phyloP scores from a whole-genome alignment of 2,329 filamentous ascomycete species.

The Trichoderma citrinoviride region DNA sequence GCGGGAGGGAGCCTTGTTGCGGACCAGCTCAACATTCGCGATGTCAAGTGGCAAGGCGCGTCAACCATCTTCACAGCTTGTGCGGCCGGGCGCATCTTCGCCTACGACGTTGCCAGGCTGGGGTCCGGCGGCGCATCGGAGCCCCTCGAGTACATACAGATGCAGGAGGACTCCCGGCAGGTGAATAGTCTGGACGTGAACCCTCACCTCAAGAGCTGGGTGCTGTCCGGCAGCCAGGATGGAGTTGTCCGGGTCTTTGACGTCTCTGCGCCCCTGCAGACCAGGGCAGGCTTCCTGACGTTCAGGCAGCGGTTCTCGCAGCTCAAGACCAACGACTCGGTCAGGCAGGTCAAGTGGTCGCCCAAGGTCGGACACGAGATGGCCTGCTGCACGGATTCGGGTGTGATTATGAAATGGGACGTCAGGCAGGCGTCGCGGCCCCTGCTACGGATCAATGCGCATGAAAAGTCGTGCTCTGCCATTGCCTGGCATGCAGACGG shows the following conservation, averaged over 20 bases:
- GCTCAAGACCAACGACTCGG: constrained; percentile 41
- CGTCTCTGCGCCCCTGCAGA: constrained; percentile 48
- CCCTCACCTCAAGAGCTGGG: constrained; percentile 54
- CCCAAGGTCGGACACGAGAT: constrained; percentile 60
- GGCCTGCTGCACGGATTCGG: constrained; percentile 62
- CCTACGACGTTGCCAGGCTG: constrained; percentile 57
- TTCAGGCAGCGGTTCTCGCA: constrained; percentile 48
- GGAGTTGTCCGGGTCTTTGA: constrained; percentile 62
- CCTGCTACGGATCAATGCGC: constrained; percentile 58
- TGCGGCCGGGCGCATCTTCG: constrained; percentile 62
- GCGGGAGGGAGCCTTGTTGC: constrained; percentile 42
- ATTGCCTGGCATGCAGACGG: constrained; percentile 69
- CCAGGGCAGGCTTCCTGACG: constrained; percentile 48
- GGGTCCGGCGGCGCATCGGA: constrained; percentile 43
- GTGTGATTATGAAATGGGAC: constrained; percentile 63
- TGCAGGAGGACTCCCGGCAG: constrained; percentile 60
- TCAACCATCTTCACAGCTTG: constrained; percentile 61
- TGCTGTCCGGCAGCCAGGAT: constrained; percentile 63
- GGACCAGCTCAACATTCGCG: constrained; percentile 63
- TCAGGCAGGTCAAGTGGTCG: constrained; percentile 65
- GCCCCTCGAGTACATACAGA: constrained; percentile 55
- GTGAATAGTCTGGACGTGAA: constrained; percentile 63
- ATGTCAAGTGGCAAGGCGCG: constrained; percentile 58
- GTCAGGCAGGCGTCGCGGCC: constrained; percentile 54
- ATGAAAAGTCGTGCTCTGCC: constrained; percentile 58